Evolutionary conservation across 2,329 filamentous ascomycete species (phyloP).

Genomic region (Aspergillus persii): DNA sequence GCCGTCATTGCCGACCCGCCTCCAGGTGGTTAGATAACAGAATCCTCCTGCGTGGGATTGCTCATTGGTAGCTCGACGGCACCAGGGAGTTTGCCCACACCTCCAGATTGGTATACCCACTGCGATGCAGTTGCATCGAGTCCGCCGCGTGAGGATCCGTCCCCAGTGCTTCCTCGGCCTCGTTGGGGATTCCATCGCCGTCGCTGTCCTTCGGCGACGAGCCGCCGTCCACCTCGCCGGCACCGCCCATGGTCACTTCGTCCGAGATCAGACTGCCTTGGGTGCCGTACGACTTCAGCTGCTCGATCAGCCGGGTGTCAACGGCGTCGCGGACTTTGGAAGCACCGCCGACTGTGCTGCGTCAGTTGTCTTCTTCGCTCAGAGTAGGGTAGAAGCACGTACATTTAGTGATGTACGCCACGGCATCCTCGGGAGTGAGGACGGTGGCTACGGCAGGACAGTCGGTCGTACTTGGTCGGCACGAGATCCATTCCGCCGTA

Average conservation of each 20-base stretch:
- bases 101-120: constrained; percentile 16
- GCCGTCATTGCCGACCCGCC: no score
- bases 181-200: constrained; percentile 18
- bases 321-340: constrained; percentile 16
- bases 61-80: constrained; percentile 8
- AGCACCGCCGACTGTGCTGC: constrained; percentile 10
- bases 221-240: constrained; percentile 13
- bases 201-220: constrained; percentile 11
- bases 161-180: constrained; percentile 13
- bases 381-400: background rate
- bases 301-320: constrained; percentile 9
- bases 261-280: constrained; percentile 16
- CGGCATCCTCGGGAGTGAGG: constrained; percentile 9
- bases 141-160: constrained; percentile 16
- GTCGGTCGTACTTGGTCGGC: constrained; percentile 11
- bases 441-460: constrained; percentile 9
- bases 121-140: constrained; percentile 13
- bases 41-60: background rate
- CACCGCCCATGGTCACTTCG: constrained; percentile 14
- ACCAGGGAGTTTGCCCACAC: constrained; percentile 19
- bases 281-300: constrained; percentile 13
- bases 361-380: background rate
- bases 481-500: constrained; percentile 18
- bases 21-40: no score
- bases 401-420: constrained; percentile 14